These are phyloP conservation scores for Podaxis sp. DNA, from an alignment of 768 basidiomycete genomes.

Conservation along the genomic window DNA sequence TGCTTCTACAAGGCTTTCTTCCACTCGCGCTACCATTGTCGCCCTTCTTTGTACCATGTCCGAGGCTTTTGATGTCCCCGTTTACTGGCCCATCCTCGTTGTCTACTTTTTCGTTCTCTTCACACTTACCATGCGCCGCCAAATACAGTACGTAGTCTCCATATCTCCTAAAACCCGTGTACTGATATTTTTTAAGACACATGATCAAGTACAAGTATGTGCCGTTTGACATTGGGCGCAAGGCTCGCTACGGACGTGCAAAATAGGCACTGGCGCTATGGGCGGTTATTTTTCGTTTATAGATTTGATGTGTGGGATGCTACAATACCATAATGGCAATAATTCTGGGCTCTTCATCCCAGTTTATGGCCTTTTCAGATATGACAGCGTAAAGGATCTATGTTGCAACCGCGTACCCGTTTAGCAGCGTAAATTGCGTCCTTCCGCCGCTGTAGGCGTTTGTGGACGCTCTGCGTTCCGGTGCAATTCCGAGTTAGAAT, in stretches of 20 bases:
- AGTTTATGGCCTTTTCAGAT: background rate
- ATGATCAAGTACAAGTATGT: conserved; percentile 99
- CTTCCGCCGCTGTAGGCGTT: background rate
- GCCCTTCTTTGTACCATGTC: conserved; percentile 80
- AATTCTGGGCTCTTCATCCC: background rate
- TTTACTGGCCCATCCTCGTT: conserved; percentile 98
- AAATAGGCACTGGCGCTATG: background rate
- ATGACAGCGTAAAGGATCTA: background rate
- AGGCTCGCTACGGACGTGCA: conserved; percentile 73
- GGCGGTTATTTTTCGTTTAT: background rate
- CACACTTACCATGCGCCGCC: conserved; percentile 90
- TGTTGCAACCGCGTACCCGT: background rate
- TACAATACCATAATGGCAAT: conserved; percentile 8
- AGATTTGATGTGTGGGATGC: background rate
- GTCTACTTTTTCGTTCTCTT: conserved; percentile 97
- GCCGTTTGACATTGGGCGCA: conserved; percentile 94
- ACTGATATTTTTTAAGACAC: conserved; percentile 51
- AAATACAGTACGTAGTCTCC: conserved; percentile 77
- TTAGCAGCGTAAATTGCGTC: background rate
- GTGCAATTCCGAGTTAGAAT: background rate
- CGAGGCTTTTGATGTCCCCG: conserved; percentile 88
- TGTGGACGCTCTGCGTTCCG: background rate
- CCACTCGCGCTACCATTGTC: conserved; percentile 84
- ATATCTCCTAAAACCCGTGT: background rate
- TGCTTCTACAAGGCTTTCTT: conserved; percentile 65